These are phyloP conservation scores for Zalaria sp. DNA, from an alignment of 2,329 filamentous ascomycete genomes.

Conservation along the genomic window DNA sequence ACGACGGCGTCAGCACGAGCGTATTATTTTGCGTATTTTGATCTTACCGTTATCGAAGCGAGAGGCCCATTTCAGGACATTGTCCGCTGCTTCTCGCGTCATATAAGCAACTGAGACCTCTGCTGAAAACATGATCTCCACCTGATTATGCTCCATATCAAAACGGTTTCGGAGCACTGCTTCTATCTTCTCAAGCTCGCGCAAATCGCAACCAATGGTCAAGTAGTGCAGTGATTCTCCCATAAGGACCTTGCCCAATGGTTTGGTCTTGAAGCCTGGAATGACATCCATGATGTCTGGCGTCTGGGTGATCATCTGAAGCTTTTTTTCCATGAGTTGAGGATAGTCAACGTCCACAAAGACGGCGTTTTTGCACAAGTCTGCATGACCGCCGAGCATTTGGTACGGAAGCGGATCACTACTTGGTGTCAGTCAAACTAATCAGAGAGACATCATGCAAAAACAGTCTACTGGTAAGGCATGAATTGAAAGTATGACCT, in stretches of 20 bases:
- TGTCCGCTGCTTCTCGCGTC: constrained; percentile 58
- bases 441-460: background rate
- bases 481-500: constrained; percentile 9
- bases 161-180: constrained; percentile 44
- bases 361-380: constrained; percentile 41
- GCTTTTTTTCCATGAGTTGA: constrained; percentile 63
- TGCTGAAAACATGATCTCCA: constrained; percentile 58
- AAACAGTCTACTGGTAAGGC: background rate
- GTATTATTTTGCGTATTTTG: background rate
- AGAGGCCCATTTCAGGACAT: constrained; percentile 65
- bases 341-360: constrained; percentile 85
- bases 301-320: constrained; percentile 49
- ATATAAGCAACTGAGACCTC: constrained; percentile 91
- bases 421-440: constrained; percentile 9
- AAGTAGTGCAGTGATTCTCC: constrained; percentile 57
- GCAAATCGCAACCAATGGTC: constrained; percentile 70
- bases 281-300: constrained; percentile 41
- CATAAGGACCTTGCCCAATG: constrained; percentile 32
- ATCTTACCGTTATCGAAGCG: constrained; percentile 50
- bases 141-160: constrained; percentile 41
- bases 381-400: constrained; percentile 53
- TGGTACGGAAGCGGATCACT: constrained; percentile 85
- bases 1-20: constrained; percentile 11
- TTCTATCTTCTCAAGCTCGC: constrained; percentile 49
- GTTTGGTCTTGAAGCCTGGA: constrained; percentile 22